phyloP scores from a whole-genome alignment of 2,329 filamentous ascomycete species.

The Colletotrichum tanaceti region DNA sequence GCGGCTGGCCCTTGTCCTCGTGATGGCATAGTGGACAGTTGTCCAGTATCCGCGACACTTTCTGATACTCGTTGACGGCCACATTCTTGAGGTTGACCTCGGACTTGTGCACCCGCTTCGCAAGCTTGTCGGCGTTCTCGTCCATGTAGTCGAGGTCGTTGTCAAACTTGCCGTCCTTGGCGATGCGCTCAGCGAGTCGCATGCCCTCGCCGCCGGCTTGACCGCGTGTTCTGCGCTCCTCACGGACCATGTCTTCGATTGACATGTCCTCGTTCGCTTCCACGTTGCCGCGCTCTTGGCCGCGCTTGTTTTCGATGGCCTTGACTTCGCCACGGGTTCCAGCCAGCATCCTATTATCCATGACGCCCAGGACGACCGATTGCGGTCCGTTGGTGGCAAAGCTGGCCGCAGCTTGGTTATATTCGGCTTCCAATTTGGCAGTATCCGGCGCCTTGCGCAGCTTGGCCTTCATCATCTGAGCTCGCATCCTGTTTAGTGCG shows the following conservation, averaged over 20 bases:
- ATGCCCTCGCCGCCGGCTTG: conserved; percentile 82
- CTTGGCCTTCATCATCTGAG: conserved; percentile 96
- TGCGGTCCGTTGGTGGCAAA: conserved; percentile 69
- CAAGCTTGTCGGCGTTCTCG: conserved; percentile 92
- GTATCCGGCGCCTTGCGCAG: conserved; percentile 81
- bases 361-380: conserved; percentile 84
- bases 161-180: conserved; percentile 91
- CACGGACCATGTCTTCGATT: conserved; percentile 95
- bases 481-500: conserved; percentile 87
- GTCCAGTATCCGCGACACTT: conserved; percentile 87
- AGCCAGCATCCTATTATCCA: conserved; percentile 90
- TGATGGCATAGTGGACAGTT: conserved; percentile 92
- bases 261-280: conserved; percentile 95
- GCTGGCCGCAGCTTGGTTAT: conserved; percentile 78
- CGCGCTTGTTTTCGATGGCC: conserved; percentile 81
- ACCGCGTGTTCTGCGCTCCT: conserved; percentile 87
- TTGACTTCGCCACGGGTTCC: conserved; percentile 80
- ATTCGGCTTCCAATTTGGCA: conserved; percentile 82
- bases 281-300: conserved; percentile 84
- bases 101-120: conserved; percentile 86
- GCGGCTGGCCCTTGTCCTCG: conserved; percentile 80
- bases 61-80: conserved; percentile 89
- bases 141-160: conserved; percentile 97
- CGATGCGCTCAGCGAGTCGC: conserved; percentile 90
- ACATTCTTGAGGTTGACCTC: conserved; percentile 88